Evolutionary conservation across 163 green algal species (phyloP), one percentile per base, ranked within the genome.

Genomic region (Scenedesmus sp.): DNA sequence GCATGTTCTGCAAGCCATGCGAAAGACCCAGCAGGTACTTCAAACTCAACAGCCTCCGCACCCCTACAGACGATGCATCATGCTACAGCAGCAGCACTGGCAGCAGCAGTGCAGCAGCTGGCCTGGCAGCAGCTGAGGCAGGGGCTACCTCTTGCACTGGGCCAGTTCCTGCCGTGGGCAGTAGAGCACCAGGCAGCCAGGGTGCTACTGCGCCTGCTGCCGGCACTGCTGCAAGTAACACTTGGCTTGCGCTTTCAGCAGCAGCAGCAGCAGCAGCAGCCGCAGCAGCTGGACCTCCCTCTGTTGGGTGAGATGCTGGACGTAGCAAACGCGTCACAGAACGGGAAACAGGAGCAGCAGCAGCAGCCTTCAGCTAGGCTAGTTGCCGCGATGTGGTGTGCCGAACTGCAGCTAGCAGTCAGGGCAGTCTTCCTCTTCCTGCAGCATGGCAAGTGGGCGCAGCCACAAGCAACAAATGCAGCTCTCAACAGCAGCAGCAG

Each of bases 141-240:
- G n/a, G 60, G 87, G 15, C 56, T 79, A 5, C 9, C 46, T 8
- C 57, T 91, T 23, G 87, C 87, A 9, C 76, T 91, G 3, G 70
- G 87, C 13, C 87, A 87, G 87, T 52, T 81, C 20, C 76, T 91
- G 74, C 87, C 87, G 15, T 91, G 74, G 74, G 74, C 87, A n/a
- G 12, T 55, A 64, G 74, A 87, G 76, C 57, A 66, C 1, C 10
- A 77, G 20, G 59, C 87, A 77, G 87, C 87, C 18, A 26, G 87
- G 8, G 87, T 87, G 57, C 56, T 87, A 59, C 87, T 91, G 87
- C 52, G 46, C 34, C 87, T 91, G 57, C 76, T 91, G 87, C 87
- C 87, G 54, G 74, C 76, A 76, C 26, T 91, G 76, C 76, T 91
- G 76, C 26, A 59, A 13, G 12, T 62, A 12, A 46, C 87, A 54